phyloP scores from a whole-genome alignment of 352 stramenopile genomes.

The Globisporangium barbulae region DNA sequence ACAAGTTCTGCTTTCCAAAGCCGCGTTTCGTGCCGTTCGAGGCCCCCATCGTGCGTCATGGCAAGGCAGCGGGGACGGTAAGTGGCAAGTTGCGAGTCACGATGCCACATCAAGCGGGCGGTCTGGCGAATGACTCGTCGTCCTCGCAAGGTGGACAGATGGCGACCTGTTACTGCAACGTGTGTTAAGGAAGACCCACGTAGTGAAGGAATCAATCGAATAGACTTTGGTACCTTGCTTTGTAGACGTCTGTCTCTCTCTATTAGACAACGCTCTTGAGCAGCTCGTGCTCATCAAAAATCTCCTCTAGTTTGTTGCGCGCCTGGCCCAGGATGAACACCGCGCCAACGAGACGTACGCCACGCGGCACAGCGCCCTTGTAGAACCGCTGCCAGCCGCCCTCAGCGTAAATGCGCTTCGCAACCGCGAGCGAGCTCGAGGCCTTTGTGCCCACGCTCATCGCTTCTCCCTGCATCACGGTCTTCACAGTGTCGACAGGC shows the following conservation, averaged over 20 bases:
- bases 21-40: constrained; percentile 62
- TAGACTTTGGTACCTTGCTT: constrained; percentile 15
- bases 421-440: constrained; percentile 39
- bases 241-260: constrained; percentile 7
- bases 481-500: constrained; percentile 84
- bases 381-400: constrained; percentile 61
- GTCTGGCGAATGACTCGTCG: constrained; percentile 20
- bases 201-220: background rate
- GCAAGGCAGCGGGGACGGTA: constrained; percentile 49
- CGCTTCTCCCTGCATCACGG: constrained; percentile 80
- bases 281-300: constrained; percentile 63
- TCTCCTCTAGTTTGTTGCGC: constrained; percentile 63
- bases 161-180: constrained; percentile 46
- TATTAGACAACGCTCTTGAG: constrained; percentile 29
- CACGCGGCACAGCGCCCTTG: constrained; percentile 65
- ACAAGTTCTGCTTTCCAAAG: constrained; percentile 40
- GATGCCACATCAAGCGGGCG: constrained; percentile 47
- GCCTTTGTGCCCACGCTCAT: constrained; percentile 36
- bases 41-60: constrained; percentile 38
- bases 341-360: constrained; percentile 73
- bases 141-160: constrained; percentile 22
- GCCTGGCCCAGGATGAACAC: constrained; percentile 82
- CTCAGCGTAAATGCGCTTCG: constrained; percentile 42
- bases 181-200: constrained; percentile 29
- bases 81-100: constrained; percentile 56